phyloP scores from a whole-genome alignment of 768 basidiomycete genomes.

The Tricholoma sp. region DNA sequence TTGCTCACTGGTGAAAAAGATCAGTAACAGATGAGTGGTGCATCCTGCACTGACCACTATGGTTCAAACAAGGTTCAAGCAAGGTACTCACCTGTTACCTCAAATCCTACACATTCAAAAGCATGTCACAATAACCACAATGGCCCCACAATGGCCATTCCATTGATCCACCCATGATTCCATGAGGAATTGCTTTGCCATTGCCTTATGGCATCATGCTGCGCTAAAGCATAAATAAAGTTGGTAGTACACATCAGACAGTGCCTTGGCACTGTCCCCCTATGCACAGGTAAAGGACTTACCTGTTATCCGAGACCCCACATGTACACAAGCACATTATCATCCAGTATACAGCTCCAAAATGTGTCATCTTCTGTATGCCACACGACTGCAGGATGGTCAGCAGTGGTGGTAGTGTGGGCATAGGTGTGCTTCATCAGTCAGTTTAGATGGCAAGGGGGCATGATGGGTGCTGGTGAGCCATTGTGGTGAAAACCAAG shows the following conservation, averaged over 20 bases:
- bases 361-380: neutral
- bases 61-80: neutral
- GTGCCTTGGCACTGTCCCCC: neutral
- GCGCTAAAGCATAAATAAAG: neutral
- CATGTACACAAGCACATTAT: neutral
- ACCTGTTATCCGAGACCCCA: neutral
- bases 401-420: neutral
- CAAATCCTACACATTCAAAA: neutral
- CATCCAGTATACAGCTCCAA: neutral
- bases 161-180: neutral
- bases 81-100: neutral
- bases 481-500: neutral
- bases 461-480: neutral
- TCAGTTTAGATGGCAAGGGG: neutral
- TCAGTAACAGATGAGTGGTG: neutral
- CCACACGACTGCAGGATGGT: neutral
- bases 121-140: too few species aligned
- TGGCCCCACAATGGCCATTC: neutral
- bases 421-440: too few species aligned
- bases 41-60: neutral
- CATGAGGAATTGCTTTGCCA: neutral
- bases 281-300: neutral
- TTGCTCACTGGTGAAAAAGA: neutral
- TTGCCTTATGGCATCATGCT: neutral
- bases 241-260: neutral